These are phyloP conservation scores for Pleurotus tuber-regium DNA, from an alignment of 768 basidiomycete genomes.

Conservation along the genomic window DNA sequence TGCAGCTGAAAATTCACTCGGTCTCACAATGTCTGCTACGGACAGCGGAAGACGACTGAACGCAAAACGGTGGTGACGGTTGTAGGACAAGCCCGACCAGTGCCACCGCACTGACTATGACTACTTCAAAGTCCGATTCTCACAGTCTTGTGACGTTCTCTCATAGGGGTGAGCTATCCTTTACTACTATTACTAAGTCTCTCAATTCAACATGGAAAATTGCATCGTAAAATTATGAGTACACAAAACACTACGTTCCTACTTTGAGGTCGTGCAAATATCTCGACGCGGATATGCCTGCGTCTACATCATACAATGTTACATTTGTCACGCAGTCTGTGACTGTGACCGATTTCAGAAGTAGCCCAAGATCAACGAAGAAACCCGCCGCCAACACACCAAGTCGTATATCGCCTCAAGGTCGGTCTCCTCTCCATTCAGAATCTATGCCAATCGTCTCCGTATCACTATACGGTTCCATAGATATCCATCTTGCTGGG, in stretches of 20 bases:
- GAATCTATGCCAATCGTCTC: constrained; percentile 17
- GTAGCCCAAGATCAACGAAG: constrained; percentile 2
- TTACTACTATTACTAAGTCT: too few relatives aligned
- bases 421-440: constrained; percentile 21
- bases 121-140: neutral
- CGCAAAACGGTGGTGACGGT: constrained; percentile 36
- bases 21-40: constrained; percentile 50
- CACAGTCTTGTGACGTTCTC: constrained; percentile 3
- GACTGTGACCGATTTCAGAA: neutral
- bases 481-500: constrained; percentile 21
- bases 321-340: neutral
- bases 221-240: too few relatives aligned
- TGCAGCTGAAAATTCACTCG: constrained; percentile 31
- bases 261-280: too few relatives aligned
- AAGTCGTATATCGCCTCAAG: constrained; percentile 33
- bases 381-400: constrained; percentile 8
- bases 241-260: too few relatives aligned
- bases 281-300: too few relatives aligned
- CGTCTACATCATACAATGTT: too few relatives aligned
- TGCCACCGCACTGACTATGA: constrained; percentile 3
- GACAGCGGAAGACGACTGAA: constrained; percentile 33
- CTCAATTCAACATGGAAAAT: too few relatives aligned
- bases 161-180: too few relatives aligned
- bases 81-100: constrained; percentile 22
- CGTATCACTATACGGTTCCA: constrained; percentile 11